Evolutionary conservation across 2,329 filamentous ascomycete genomes (phyloP).

Genomic region (Beauveria australis): DNA sequence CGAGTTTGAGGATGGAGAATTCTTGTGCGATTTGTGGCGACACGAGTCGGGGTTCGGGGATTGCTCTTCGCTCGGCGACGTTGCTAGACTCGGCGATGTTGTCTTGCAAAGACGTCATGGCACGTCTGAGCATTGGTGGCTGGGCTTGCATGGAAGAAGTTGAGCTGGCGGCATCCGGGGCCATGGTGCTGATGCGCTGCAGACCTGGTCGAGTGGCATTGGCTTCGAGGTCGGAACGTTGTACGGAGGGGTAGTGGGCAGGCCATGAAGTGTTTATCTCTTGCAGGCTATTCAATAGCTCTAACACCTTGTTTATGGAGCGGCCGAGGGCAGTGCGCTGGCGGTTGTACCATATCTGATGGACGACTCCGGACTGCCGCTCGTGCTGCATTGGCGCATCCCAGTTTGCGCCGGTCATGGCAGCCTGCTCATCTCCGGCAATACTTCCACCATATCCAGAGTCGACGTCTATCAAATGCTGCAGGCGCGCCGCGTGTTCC

Average conservation of each 20-base stretch:
- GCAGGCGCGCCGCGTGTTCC: constrained; percentile 70
- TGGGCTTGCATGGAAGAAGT: constrained; percentile 29
- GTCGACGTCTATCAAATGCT: constrained; percentile 75
- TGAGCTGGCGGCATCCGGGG: constrained; percentile 38
- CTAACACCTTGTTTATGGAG: constrained; percentile 78
- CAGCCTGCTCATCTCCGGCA: constrained; percentile 49
- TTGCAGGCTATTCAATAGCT: constrained; percentile 74
- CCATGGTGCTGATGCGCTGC: constrained; percentile 8
- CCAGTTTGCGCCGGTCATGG: constrained; percentile 38
- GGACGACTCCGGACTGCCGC: constrained; percentile 68
- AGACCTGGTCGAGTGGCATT: constrained; percentile 46
- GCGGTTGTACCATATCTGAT: constrained; percentile 91
- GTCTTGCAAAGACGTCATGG: constrained; percentile 59
- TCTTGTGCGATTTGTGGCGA: constrained; percentile 91
- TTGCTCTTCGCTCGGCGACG: constrained; percentile 51
- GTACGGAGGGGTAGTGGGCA: constrained; percentile 84
- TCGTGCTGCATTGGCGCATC: constrained; percentile 36
- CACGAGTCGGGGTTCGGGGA: constrained; percentile 71
- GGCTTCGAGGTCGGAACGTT: constrained; percentile 54
- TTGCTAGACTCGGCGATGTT: constrained; percentile 62
- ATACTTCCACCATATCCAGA: constrained; percentile 87
- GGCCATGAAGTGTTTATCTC: constrained; percentile 89
- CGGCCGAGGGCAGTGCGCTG: constrained; percentile 82
- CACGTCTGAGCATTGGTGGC: constrained; percentile 52
- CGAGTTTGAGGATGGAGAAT: constrained; percentile 90